Evolutionary conservation across 805 yeast species (phyloP), one percentile per base, ranked within the genome.

Genomic region (Clavispora vitiphila): DNA sequence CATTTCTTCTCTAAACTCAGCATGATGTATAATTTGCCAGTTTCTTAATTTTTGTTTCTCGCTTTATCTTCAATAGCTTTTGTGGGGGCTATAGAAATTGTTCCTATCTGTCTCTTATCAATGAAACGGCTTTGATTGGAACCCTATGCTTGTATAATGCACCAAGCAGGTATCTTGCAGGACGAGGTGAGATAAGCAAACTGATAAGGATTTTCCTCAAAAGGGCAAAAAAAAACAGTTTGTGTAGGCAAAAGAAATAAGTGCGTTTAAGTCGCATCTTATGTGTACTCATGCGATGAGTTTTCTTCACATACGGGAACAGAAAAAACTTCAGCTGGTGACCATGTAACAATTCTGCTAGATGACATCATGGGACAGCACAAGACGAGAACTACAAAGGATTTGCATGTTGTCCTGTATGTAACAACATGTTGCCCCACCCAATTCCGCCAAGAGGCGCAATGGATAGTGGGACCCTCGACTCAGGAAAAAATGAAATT

Each of bases 1-100:
- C 16, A 10, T 18, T 40, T 35, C 39, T 47, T 49, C 32, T 47
- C 48, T 9, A 35, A 20, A 12, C 20, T 9, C 7, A 29, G 16
- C 32, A 29, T 29, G 14, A 8, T 27, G 14, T 8, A n/a, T n/a
- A n/a, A n/a, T n/a, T n/a, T n/a, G n/a, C n/a, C n/a, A n/a, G n/a
- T n/a, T n/a, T n/a, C n/a, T n/a, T n/a, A n/a, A n/a, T n/a, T n/a
- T n/a, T n/a, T n/a, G n/a, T n/a, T n/a, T n/a, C n/a, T n/a, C n/a
- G n/a, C n/a, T n/a, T n/a, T n/a, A n/a, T n/a, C n/a, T n/a, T n/a
- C n/a, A n/a, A n/a, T n/a, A n/a, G n/a, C n/a, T n/a, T n/a, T n/a
- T n/a, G n/a, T n/a, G n/a, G n/a, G n/a, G n/a, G n/a, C n/a, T n/a
- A n/a, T n/a, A n/a, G n/a, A n/a, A n/a, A n/a, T n/a, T n/a, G n/a